Evolutionary conservation across 495 filamentous ascomycete species (phyloP).

Genomic region (Penicillium dipodomyicola): DNA sequence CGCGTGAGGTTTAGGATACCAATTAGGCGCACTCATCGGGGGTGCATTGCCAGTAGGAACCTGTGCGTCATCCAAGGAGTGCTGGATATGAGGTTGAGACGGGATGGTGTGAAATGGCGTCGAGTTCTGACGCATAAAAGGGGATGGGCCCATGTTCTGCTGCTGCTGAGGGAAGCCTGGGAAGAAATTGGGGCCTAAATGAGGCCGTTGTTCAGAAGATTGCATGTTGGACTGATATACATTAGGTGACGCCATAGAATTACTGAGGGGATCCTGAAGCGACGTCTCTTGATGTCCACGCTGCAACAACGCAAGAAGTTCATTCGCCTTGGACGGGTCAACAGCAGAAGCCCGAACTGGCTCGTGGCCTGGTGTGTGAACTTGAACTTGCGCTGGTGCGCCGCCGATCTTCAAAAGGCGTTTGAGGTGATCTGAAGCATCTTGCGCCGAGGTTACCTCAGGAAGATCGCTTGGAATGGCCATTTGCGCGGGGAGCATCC

Average conservation of each 20-base stretch:
- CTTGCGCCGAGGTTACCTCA: constrained; percentile 38
- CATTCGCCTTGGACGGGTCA: constrained; percentile 45
- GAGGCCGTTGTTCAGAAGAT: constrained; percentile 44
- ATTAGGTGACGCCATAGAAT: constrained; percentile 42
- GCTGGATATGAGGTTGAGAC: constrained; percentile 12
- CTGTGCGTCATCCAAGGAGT: constrained; percentile 8
- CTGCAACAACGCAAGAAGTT: constrained; percentile 59
- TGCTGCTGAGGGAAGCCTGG: constrained; percentile 39
- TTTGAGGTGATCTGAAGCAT: constrained; percentile 62
- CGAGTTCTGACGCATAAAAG: constrained; percentile 25
- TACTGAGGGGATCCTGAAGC: constrained; percentile 34
- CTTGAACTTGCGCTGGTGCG: constrained; percentile 15
- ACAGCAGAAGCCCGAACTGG: constrained; percentile 16
- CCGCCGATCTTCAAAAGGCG: constrained; percentile 61
- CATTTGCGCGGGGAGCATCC: constrained; percentile 19
- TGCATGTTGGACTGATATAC: constrained; percentile 8
- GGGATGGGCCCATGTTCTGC: constrained; percentile 24
- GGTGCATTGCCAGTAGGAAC: constrained; percentile 13
- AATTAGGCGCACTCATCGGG: constrained; percentile 13
- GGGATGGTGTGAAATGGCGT: constrained; percentile 20
- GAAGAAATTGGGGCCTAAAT: constrained; percentile 39
- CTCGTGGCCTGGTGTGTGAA: constrained; percentile 10
- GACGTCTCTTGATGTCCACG: constrained; percentile 41
- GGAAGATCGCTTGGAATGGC: constrained; percentile 42
- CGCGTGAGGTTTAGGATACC: constrained; percentile 16